Conservation (phyloP, 106 monocot genomes). For the Agapanthus africanus region DNA sequence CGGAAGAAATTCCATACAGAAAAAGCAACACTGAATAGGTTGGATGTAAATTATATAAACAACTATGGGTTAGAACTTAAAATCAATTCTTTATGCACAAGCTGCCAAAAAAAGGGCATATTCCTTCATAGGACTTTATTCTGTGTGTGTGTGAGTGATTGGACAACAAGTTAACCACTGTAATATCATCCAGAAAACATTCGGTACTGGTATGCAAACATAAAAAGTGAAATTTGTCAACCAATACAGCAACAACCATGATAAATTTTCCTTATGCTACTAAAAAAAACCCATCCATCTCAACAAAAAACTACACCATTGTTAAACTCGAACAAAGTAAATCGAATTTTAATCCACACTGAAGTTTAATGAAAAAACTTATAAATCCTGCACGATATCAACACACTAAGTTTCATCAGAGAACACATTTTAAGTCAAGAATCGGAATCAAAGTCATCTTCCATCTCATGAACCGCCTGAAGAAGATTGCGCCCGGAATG, state of each 20-base stretch:
- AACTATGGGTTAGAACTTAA: no score
- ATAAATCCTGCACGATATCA: background rate
- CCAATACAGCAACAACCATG: background rate
- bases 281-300: background rate
- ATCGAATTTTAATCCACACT: background rate
- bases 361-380: background rate
- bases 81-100: no score
- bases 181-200: no score
- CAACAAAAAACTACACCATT: background rate
- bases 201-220: no score
- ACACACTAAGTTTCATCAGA: background rate
- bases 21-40: no score
- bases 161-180: no score
- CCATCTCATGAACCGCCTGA: slow-evolving; percentile 76
- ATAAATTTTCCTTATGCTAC: background rate
- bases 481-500: slow-evolving; percentile 51
- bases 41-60: no score
- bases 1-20: no score
- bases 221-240: no score
- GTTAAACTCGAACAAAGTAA: background rate
- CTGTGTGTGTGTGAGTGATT: no score
- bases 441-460: slow-evolving; percentile 49
- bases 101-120: no score
- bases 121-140: no score
- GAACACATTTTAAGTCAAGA: slow-evolving; percentile 13